Conservation (phyloP, 257 asterid species). For the Dorcoceras hygrometricum region DNA sequence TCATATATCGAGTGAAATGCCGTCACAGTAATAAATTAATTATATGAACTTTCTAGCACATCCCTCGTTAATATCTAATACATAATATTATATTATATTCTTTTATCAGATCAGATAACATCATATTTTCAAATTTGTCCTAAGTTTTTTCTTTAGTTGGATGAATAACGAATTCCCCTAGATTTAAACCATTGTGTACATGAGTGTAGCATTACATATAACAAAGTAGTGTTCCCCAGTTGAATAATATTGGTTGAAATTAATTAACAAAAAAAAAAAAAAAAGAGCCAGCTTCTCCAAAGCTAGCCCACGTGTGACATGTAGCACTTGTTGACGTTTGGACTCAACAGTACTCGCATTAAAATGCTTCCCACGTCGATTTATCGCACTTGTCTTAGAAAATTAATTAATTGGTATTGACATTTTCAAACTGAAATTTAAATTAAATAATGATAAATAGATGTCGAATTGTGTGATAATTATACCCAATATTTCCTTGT, state of each 20-base stretch:
- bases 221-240: background rate
- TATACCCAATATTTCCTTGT: background rate
- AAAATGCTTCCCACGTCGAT: slow-evolving; percentile 41
- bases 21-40: background rate
- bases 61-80: background rate
- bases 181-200: background rate
- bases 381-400: background rate
- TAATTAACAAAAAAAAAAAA: too few relatives aligned
- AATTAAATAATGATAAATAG: too few relatives aligned
- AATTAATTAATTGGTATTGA: background rate
- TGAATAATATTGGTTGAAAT: too few relatives aligned
- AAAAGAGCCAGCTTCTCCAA: slow-evolving; percentile 38
- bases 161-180: background rate
- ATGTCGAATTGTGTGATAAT: background rate
- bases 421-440: background rate
- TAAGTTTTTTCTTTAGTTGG: too few relatives aligned
- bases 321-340: slow-evolving; percentile 53
- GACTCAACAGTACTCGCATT: slow-evolving; percentile 30
- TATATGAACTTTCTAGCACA: slow-evolving; percentile 22
- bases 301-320: slow-evolving; percentile 63
- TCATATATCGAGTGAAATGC: too few relatives aligned
- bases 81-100: background rate
- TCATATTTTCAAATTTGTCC: too few relatives aligned
- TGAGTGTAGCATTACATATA: background rate
- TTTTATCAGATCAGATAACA: too few relatives aligned